These are phyloP conservation scores for Euphorbia corollata DNA, from an alignment of 441 rosid species.

Conservation along the genomic window DNA sequence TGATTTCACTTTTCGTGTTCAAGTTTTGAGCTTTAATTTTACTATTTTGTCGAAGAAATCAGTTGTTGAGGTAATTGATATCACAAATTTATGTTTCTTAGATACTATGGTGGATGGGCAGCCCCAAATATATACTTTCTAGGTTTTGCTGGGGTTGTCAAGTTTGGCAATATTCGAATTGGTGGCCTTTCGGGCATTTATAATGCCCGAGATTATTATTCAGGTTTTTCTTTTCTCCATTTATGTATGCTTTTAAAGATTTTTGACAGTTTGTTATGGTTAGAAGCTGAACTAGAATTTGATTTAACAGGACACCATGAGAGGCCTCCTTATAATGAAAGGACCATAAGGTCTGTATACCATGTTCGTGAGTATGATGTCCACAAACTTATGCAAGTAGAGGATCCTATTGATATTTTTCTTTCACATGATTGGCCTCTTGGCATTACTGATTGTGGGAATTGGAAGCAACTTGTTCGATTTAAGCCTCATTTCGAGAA, in stretches of 20 bases:
- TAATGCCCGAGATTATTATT: constrained; percentile 47
- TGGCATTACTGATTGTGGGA: constrained; percentile 77
- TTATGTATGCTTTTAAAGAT: not conserved
- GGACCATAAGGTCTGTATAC: constrained; percentile 61
- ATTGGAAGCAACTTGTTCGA: constrained; percentile 53
- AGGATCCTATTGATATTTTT: constrained; percentile 76
- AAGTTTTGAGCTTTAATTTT: not conserved
- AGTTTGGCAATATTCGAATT: constrained; percentile 74
- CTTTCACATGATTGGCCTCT: constrained; percentile 96
- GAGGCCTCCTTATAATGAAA: constrained; percentile 69
- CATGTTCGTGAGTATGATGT: constrained; percentile 93
- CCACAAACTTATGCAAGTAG: constrained; percentile 69
- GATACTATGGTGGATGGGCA: constrained; percentile 93
- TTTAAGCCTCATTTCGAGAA: constrained; percentile 48
- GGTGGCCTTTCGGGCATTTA: constrained; percentile 92
- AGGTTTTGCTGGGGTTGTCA: constrained; percentile 77
- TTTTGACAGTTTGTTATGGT: not conserved
- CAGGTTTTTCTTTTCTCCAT: constrained; percentile 34
- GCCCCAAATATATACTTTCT: constrained; percentile 78
- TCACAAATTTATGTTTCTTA: constrained; percentile 20
- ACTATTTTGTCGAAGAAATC: constrained; percentile 1
- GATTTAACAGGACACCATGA: constrained; percentile 64
- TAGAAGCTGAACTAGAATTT: constrained; percentile 9
- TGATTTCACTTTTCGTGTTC: not conserved
- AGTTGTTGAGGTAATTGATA: not conserved